A percentile compares a stretch with the other conserved stretches of the same genome.
Evolutionary conservation across 345 rosid species (phyloP).

Genomic region (Salix caprea): DNA sequence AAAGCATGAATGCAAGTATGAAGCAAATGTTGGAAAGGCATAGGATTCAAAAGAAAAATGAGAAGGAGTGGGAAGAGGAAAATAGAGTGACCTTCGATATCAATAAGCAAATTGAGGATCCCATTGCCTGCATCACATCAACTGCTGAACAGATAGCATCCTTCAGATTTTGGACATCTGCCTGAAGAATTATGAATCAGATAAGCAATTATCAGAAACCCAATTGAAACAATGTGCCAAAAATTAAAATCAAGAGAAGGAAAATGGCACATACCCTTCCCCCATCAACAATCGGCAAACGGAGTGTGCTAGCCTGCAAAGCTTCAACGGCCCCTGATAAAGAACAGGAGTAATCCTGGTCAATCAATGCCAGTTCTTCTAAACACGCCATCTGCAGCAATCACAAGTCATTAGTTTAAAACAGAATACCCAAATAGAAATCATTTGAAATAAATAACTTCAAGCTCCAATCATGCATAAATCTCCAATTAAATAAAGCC

Average conservation of each 20-base stretch:
- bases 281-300: slow-evolving; percentile 75
- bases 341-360: slow-evolving; percentile 57
- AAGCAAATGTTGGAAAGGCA: neutral
- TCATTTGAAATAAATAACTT: neutral
- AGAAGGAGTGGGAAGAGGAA: neutral
- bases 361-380: slow-evolving; percentile 59
- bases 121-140: slow-evolving; percentile 89
- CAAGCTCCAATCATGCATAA: neutral
- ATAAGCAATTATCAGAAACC: slow-evolving; percentile 1
- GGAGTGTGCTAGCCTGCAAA: slow-evolving; percentile 74
- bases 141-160: slow-evolving; percentile 80
- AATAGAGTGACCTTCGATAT: slow-evolving; percentile 52
- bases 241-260: neutral
- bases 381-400: slow-evolving; percentile 54
- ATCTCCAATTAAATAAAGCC: neutral
- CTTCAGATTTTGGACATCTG: slow-evolving; percentile 62
- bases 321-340: slow-evolving; percentile 72
- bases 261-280: slow-evolving; percentile 52
- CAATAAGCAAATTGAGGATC: slow-evolving; percentile 63
- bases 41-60: neutral
- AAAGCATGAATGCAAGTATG: neutral
- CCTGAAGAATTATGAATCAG: slow-evolving; percentile 41
- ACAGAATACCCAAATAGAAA: neutral
- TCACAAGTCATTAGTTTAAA: neutral
- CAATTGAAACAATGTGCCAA: neutral